Conservation (phyloP, 495 filamentous ascomycete genomes). For the Penicillium paradoxum region DNA sequence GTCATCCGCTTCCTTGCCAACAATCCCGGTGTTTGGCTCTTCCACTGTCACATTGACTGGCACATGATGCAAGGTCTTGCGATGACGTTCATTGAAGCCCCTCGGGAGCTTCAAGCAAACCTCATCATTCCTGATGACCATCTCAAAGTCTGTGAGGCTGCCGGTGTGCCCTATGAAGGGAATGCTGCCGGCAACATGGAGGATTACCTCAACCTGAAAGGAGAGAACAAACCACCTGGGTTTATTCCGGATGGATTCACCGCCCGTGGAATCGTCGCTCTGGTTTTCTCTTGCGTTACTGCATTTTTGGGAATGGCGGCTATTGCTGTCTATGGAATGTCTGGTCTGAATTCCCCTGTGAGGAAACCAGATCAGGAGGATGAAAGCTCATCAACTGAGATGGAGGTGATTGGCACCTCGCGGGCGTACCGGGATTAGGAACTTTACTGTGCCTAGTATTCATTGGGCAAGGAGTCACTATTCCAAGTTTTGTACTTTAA, state of each 20-base stretch:
- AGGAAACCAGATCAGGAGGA: background rate
- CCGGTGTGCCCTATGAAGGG: slow-evolving; percentile 43
- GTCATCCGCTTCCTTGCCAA: slow-evolving; percentile 64
- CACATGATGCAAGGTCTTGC: slow-evolving; percentile 47
- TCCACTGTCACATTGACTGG: slow-evolving; percentile 68
- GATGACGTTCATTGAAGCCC: slow-evolving; percentile 50
- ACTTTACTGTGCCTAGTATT: too few relatives aligned
- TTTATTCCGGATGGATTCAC: slow-evolving; percentile 70
- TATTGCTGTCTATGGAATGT: slow-evolving; percentile 61
- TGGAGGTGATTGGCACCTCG: background rate
- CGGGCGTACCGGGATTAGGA: too few relatives aligned
- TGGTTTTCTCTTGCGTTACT: slow-evolving; percentile 64
- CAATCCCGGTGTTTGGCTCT: slow-evolving; percentile 58
- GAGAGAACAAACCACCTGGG: slow-evolving; percentile 51
- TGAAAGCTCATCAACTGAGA: background rate
- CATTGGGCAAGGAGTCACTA: too few relatives aligned
- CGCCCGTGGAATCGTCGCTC: slow-evolving; percentile 61
- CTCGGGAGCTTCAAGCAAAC: slow-evolving; percentile 55
- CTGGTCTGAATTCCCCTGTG: slow-evolving; percentile 2
- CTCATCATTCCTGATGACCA: slow-evolving; percentile 61
- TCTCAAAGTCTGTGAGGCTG: slow-evolving; percentile 53
- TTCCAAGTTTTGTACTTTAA: too few relatives aligned
- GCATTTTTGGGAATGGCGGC: slow-evolving; percentile 68
- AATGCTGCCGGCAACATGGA: slow-evolving; percentile 71
- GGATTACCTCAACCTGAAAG: slow-evolving; percentile 60